Base-by-base conservation (phyloP, 805 yeast genomes). In the Maudiozyma barnettii region DNA sequence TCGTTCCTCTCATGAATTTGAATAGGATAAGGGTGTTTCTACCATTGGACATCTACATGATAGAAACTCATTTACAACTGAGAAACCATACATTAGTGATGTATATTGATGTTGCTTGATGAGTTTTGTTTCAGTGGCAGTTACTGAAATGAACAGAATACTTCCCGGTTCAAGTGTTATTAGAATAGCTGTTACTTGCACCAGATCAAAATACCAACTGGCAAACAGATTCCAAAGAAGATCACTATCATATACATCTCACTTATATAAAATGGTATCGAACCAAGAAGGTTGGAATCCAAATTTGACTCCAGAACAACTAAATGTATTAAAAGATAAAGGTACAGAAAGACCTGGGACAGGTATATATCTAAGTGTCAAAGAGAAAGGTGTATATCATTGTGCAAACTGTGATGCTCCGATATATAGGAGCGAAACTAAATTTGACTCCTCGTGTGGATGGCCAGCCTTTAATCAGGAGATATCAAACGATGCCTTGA, bases 401-500 rank as follows among this genome's bases (percentile, higher is more conserved):
- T 93, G 99, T 68, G 96, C 84, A 0, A 98, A 83, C 5, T 93
- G 99, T 66, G 74, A 73, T 44, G 70, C 76, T 40, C 95, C 96
- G 12, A 68, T 93, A 29, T 93, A 93, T 65, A 75, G 75, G 50
- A 81, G 95, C 26, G 70, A 74, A 30, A 76, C 96, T 3, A 91
- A 93, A 65, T 93, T 93, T 58, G 81, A 83, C 49, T 79, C 95
- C 12, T 88, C 88, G 46, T 93, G 99, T 65, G 99, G 99, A 2
- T 93, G 99, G 99, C 99, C 99, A 1, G 90, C 96, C 0, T 93
- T 93, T 65, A 91, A 82, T 64, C 84, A 87, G 49, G 96, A 60
- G 30, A 47, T 95, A 1, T 70, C 86, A 37, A 95, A 95, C 0
- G 90, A 89, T 0, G 74, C 95, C 5, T 74, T 93, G 37, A 73